A percentile compares a stretch with the other conserved stretches of the same genome.
Evolutionary conservation across 352 stramenopile genomes (phyloP).

Genomic region (Pythium vanterpoolii): DNA sequence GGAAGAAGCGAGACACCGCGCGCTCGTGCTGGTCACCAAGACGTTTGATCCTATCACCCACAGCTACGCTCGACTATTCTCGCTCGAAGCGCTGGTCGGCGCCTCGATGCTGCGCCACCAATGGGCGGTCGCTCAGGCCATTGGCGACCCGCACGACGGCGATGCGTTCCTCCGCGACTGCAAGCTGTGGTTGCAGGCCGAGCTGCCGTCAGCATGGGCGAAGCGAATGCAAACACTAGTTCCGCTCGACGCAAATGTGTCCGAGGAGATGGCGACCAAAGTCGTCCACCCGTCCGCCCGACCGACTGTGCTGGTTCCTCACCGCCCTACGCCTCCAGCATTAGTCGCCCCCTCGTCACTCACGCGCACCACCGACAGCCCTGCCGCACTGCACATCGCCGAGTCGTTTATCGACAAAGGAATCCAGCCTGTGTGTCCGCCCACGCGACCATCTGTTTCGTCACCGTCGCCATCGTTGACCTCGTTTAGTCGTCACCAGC

Average conservation of each 20-base stretch:
- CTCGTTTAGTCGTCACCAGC: constrained; percentile 45
- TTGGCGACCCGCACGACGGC: constrained; percentile 25
- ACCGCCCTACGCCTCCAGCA: constrained; percentile 8
- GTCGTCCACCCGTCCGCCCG: not conserved
- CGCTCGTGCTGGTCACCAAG: constrained; percentile 64
- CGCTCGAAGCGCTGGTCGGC: constrained; percentile 51
- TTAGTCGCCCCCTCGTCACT: not conserved
- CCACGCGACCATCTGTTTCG: not conserved
- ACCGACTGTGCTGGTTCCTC: constrained; percentile 1
- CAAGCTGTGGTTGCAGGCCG: constrained; percentile 35
- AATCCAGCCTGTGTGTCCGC: constrained; percentile 17
- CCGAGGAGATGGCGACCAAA: not conserved
- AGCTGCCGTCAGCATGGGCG: constrained; percentile 49
- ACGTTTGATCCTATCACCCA: constrained; percentile 65
- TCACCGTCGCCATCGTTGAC: constrained; percentile 1
- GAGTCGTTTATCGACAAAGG: constrained; percentile 16
- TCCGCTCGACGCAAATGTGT: not conserved
- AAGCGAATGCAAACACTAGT: constrained; percentile 8
- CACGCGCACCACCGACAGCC: not conserved
- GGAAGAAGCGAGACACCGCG: constrained; percentile 60
- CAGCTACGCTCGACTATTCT: constrained; percentile 59
- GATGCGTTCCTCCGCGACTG: constrained; percentile 17
- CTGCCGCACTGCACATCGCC: constrained; percentile 15
- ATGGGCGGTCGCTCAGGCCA: constrained; percentile 52
- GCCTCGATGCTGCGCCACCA: constrained; percentile 58